Evolutionary conservation across 768 basidiomycete species (phyloP), one percentile per base, ranked within the genome.

Genomic region (Boletus pseudopeckii): DNA sequence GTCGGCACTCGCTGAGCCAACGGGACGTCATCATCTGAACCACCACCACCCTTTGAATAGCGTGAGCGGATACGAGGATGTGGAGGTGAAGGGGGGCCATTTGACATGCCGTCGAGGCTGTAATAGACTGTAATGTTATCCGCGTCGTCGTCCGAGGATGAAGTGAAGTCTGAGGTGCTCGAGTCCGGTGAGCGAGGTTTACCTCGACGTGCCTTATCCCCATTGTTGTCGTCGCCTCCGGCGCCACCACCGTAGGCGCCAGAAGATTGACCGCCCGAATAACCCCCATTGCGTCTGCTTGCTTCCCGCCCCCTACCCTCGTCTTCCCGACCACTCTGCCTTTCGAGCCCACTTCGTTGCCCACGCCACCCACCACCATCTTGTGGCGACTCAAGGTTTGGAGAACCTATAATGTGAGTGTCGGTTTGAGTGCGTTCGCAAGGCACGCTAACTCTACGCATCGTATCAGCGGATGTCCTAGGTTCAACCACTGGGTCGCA

Each of bases 1-100:
- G 84, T 86, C 5, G 92, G 93, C 50, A 92, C 90, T 30, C 85
- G 78, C 58, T 81, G 83, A 3, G 92, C 93, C 15, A 96, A 77
- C 1, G 93, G 93, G 1, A 92, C 75, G 60, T 96, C 87, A 65
- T 96, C 92, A 50, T 90, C 84, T 37, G 79, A 76, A 30, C 71
- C 71, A 32, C 68, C 65, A 45, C 58, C 69, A 28, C 57, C 10
- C 51, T 42, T 61, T 45, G 63, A 57, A 52, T 42, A 55, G 43
- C 52, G 66, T 50, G 63, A 62, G 40, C 50, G 61, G 14, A 56
- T 52, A 17, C 61, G 56, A n/a, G 65, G 66, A 13, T 62, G 58
- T 17, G 61, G 45, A 30, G 60, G 60, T 6, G 70, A 62, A 2
- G 51, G 50, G 7, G 59, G 56, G 10, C 55, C 61, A 20, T 64